Evolutionary conservation across 2,329 filamentous ascomycete genomes (phyloP).

Genomic region (Gyromitra esculenta): DNA sequence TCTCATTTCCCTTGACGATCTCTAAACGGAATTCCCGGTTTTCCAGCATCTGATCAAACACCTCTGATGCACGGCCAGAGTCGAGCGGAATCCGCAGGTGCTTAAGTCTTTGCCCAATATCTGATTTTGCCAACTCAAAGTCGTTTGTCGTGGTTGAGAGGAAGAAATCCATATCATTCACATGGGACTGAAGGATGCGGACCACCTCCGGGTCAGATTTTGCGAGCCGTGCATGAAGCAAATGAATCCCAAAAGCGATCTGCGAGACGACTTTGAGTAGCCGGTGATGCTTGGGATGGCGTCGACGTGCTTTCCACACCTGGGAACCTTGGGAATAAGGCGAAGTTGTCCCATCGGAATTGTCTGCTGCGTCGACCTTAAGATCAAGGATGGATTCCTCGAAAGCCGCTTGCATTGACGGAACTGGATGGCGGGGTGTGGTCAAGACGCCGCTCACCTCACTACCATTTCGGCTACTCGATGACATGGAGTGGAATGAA

Average conservation of each 20-base stretch:
- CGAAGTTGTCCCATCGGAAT: conserved; percentile 1
- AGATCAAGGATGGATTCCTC: conserved; percentile 82
- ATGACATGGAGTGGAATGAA: conserved; percentile 43
- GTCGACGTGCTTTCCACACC: conserved; percentile 59
- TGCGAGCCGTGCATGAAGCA: conserved; percentile 83
- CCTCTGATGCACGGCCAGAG: conserved; percentile 69
- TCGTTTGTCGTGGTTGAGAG: conserved; percentile 87
- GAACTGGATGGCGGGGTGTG: conserved; percentile 71
- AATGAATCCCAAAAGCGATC: conserved; percentile 90
- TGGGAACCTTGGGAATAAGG: conserved; percentile 21
- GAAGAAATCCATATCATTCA: conserved; percentile 93
- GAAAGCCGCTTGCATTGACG: conserved; percentile 81
- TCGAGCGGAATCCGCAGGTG: conserved; percentile 84
- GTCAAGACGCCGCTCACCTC: conserved; percentile 1
- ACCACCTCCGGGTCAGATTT: conserved; percentile 90
- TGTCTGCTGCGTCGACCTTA: conserved; percentile 56
- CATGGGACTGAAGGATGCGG: conserved; percentile 86
- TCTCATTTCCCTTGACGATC: conserved; percentile 86
- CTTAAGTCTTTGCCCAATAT: conserved; percentile 81
- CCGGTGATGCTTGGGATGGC: conserved; percentile 81
- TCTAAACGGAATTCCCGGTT: conserved; percentile 83
- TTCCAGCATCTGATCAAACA: conserved; percentile 88
- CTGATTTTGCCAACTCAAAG: conserved; percentile 77
- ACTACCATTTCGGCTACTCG: conserved; percentile 24
- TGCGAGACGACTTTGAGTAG: conserved; percentile 90